Conservation (phyloP, 768 basidiomycete genomes). For the Mrakia blollopis region DNA sequence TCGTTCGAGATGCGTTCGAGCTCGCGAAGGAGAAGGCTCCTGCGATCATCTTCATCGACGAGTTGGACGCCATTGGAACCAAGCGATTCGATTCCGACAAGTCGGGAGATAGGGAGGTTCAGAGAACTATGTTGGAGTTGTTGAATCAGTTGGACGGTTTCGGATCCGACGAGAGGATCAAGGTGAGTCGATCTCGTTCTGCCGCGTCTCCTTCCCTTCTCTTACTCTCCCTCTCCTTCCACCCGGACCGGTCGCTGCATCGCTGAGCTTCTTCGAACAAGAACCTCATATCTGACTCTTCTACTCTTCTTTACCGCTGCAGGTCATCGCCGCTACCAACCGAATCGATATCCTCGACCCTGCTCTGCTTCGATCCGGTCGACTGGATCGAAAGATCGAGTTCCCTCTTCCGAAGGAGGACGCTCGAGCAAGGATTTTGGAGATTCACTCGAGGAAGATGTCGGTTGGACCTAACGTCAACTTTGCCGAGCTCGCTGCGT, state of each 20-base stretch:
- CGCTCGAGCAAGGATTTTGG: conserved; percentile 90
- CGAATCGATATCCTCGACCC: conserved; percentile 98
- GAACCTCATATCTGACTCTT: not conserved
- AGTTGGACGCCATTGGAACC: conserved; percentile 96
- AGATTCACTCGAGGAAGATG: conserved; percentile 98
- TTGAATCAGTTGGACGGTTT: conserved; percentile 98
- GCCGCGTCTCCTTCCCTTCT: not conserved
- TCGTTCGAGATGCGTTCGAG: conserved; percentile 96
- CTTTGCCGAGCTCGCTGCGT: conserved; percentile 91
- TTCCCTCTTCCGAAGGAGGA: conserved; percentile 95
- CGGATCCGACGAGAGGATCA: conserved; percentile 93
- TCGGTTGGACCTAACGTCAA: conserved; percentile 79
- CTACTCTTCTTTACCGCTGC: not conserved
- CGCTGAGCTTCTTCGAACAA: too few species aligned
- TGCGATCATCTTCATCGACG: conserved; percentile 98
- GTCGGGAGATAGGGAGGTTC: conserved; percentile 98
- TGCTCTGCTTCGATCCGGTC: conserved; percentile 94
- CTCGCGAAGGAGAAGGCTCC: conserved; percentile 97
- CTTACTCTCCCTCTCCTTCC: not conserved
- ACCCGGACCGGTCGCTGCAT: too few species aligned
- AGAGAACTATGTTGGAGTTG: conserved; percentile 98
- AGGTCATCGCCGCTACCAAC: conserved; percentile 99
- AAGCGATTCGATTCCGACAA: conserved; percentile 99
- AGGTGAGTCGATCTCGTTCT: conserved; percentile 53
- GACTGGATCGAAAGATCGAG: conserved; percentile 96